Base-by-base conservation (phyloP, 495 filamentous ascomycete genomes). In the Lepraria neglecta region DNA sequence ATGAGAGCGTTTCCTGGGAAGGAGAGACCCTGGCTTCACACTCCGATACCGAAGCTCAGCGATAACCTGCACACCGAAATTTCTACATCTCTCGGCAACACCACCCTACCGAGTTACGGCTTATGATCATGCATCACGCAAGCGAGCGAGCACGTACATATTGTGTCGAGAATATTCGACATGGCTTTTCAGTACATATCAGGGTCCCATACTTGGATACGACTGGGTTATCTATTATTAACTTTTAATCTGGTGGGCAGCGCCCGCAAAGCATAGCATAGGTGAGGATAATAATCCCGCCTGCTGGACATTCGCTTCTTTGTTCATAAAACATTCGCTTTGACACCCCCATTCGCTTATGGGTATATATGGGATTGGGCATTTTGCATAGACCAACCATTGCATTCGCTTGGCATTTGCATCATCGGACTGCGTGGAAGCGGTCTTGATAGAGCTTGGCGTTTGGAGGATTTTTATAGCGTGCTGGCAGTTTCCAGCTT, bases 1-100 rank as follows among this genome's bases (percentile, higher is more conserved):
- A 87, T 54, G 84, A 87, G 54, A 76, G 75, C 56, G 76, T 82
- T 60, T 77, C 78, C 19, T 88, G 85, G 85, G 83, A 86, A 64
- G 79, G 79, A 40, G 83, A 85, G 56, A 80, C 80, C 17, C 67
- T 86, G 50, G 79, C 81, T 52, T 82, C 78, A 21, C 74, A 76
- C 51, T 75, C 78, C 50, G 82, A 84, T 58, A 68, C 78, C 38
- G 79, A 82, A 69, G 67, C 77, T 19, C 76, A 76, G 56, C 75
- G 77, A 54, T 78, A 60, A 64, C n/a, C 9, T 30, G 14, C 17
- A 6, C 46, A 27, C 28, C 11, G 30, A 17, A 21, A 35, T 3
- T 31, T 30, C 7, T 6, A 44, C 14, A 35, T 35, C 46, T 63
- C 54, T 63, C 46, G 61, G 46, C 38, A 54, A 28, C 35, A 44